Percentiles rank a stretch among this genome's conserved stretches.
Conservation (phyloP, 2,329 filamentous ascomycete genomes). For the Sporothrix euskadiensis region DNA sequence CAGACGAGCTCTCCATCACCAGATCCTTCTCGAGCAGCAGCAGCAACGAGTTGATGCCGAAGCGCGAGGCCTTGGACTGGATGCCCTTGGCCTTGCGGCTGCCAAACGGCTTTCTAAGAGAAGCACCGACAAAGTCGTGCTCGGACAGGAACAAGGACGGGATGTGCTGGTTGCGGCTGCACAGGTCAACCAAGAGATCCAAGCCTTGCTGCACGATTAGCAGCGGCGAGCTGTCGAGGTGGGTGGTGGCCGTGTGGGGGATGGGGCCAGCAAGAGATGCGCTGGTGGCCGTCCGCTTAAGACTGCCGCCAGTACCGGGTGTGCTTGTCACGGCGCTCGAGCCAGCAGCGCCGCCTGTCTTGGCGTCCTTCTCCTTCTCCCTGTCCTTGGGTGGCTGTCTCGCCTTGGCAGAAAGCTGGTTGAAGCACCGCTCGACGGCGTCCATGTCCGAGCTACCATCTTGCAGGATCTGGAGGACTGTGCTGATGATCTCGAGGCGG, state of each 20-base stretch:
- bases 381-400: constrained; percentile 70
- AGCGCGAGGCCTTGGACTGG: constrained; percentile 81
- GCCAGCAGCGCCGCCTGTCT: not conserved
- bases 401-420: constrained; percentile 86
- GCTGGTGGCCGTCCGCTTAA: constrained; percentile 64
- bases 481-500: constrained; percentile 88
- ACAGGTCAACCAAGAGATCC: constrained; percentile 78
- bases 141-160: constrained; percentile 92
- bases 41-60: constrained; percentile 87
- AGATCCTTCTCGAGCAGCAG: constrained; percentile 87
- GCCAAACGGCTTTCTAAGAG: constrained; percentile 72
- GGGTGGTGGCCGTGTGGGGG: constrained; percentile 46
- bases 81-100: constrained; percentile 86
- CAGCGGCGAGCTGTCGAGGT: constrained; percentile 86
- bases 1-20: constrained; percentile 93
- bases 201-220: constrained; percentile 96
- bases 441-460: constrained; percentile 92
- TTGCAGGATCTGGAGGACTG: constrained; percentile 88
- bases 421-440: constrained; percentile 93
- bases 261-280: constrained; percentile 55
- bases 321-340: constrained; percentile 63
- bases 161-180: constrained; percentile 81
- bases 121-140: constrained; percentile 73
- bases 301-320: constrained; percentile 60
- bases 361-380: constrained; percentile 42